phyloP scores from a whole-genome alignment of 2,329 filamentous ascomycete genomes.

The Nemania abortiva region DNA sequence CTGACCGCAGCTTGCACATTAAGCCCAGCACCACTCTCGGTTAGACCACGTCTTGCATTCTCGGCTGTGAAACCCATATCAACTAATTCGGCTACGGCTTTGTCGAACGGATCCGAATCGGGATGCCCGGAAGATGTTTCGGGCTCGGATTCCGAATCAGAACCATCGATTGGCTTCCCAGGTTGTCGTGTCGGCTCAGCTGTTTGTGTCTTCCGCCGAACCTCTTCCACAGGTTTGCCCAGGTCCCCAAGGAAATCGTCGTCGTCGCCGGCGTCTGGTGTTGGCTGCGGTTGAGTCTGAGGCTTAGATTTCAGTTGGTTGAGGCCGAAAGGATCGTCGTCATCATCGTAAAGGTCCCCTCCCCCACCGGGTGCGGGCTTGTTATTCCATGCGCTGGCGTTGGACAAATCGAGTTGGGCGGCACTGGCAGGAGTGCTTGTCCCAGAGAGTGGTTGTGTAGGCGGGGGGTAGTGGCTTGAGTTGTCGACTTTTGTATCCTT shows the following conservation, averaged over 20 bases:
- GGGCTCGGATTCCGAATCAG: slow-evolving; percentile 62
- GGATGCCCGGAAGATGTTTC: slow-evolving; percentile 40
- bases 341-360: slow-evolving; percentile 62
- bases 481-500: slow-evolving; percentile 75
- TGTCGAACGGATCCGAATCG: slow-evolving; percentile 74
- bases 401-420: slow-evolving; percentile 63
- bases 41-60: slow-evolving; percentile 82
- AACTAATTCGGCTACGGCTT: slow-evolving; percentile 86
- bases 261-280: slow-evolving; percentile 60
- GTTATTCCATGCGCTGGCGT: slow-evolving; percentile 66
- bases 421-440: slow-evolving; percentile 61
- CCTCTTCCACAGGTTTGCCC: slow-evolving; percentile 73
- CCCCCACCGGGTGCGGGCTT: slow-evolving; percentile 50
- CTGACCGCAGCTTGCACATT: slow-evolving; percentile 90
- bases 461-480: slow-evolving; percentile 72
- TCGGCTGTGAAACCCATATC: slow-evolving; percentile 95
- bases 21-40: slow-evolving; percentile 80
- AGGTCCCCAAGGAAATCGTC: slow-evolving; percentile 76
- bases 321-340: slow-evolving; percentile 91
- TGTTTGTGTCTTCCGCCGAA: slow-evolving; percentile 62
- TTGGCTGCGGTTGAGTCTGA: slow-evolving; percentile 46
- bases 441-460: slow-evolving; percentile 55
- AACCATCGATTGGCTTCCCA: slow-evolving; percentile 67
- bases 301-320: slow-evolving; percentile 68
- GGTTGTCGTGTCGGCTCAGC: slow-evolving; percentile 61